These are phyloP conservation scores for Fusarium sp. DNA, from an alignment of 2,329 filamentous ascomycete genomes.

Conservation along the genomic window DNA sequence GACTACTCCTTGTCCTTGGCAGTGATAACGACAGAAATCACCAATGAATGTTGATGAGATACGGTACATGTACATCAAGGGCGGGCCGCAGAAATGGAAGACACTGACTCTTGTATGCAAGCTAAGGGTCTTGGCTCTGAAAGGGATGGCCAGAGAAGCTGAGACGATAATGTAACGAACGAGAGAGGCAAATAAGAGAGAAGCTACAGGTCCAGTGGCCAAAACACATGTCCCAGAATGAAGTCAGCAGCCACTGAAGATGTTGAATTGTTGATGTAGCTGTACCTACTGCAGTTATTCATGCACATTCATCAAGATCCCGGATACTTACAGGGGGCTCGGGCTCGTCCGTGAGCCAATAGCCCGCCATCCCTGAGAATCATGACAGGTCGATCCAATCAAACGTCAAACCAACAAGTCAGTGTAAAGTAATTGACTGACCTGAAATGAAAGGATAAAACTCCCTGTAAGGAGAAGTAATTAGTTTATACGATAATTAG, in stretches of 20 bases:
- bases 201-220: neutral
- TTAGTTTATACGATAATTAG: conserved; percentile 4
- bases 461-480: conserved; percentile 15
- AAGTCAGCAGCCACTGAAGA: conserved; percentile 2
- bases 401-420: conserved; percentile 20
- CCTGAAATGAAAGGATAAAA: neutral
- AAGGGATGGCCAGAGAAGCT: conserved; percentile 12
- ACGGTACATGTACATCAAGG: conserved; percentile 5
- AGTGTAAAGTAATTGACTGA: conserved; percentile 7
- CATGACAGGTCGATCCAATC: conserved; percentile 28
- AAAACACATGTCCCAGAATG: conserved; percentile 5
- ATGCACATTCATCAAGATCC: conserved; percentile 22
- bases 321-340: conserved; percentile 8
- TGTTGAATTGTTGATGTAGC: conserved; percentile 11
- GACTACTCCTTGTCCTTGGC: conserved; percentile 18
- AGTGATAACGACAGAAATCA: conserved; percentile 23
- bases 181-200: conserved; percentile 1
- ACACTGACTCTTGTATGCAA: conserved; percentile 13
- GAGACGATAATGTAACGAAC: too few species aligned
- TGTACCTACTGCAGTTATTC: conserved; percentile 6
- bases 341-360: conserved; percentile 33
- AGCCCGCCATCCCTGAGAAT: neutral
- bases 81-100: conserved; percentile 6
- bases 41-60: conserved; percentile 6
- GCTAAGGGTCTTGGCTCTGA: conserved; percentile 17